phyloP scores from a whole-genome alignment of 2,329 filamentous ascomycete genomes.

The Aspergillus unguis region DNA sequence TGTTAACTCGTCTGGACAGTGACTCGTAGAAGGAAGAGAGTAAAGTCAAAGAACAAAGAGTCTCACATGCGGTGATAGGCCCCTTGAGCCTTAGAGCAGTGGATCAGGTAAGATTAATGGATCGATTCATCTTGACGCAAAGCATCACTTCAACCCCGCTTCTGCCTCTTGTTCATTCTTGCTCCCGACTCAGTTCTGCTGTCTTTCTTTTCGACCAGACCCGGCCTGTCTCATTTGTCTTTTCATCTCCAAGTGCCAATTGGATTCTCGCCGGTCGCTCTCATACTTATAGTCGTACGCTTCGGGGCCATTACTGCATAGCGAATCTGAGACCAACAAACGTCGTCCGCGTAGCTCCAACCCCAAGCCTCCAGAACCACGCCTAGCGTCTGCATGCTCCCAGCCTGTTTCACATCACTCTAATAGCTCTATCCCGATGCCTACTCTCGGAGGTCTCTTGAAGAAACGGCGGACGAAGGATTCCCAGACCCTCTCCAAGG shows the following conservation, averaged over 20 bases:
- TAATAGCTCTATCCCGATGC: constrained; percentile 60
- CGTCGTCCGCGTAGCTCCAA: constrained; percentile 6
- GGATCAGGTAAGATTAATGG: constrained; percentile 1
- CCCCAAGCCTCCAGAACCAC: not conserved
- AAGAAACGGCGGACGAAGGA: constrained; percentile 99
- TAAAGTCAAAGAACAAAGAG: not conserved
- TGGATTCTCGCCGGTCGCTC: constrained; percentile 2
- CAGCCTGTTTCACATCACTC: constrained; percentile 15
- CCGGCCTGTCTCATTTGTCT: not conserved
- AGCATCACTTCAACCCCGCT: constrained; percentile 2
- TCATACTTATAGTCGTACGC: constrained; percentile 2
- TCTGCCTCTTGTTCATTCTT: not conserved
- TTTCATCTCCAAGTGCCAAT: not conserved
- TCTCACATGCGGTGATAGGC: not conserved
- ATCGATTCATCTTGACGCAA: constrained; percentile 10
- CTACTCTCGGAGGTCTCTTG: constrained; percentile 81
- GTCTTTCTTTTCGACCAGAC: not conserved
- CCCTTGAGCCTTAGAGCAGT: not conserved
- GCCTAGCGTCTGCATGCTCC: constrained; percentile 26
- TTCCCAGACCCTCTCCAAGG: constrained; percentile 55
- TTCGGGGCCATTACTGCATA: no score
- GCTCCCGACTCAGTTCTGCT: not conserved
- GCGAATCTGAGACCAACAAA: constrained; percentile 4
- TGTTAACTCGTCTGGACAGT: no score
- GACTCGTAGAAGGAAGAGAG: not conserved